These are phyloP conservation scores for Panellus pusillus DNA, from an alignment of 768 basidiomycete species.

Conservation along the genomic window DNA sequence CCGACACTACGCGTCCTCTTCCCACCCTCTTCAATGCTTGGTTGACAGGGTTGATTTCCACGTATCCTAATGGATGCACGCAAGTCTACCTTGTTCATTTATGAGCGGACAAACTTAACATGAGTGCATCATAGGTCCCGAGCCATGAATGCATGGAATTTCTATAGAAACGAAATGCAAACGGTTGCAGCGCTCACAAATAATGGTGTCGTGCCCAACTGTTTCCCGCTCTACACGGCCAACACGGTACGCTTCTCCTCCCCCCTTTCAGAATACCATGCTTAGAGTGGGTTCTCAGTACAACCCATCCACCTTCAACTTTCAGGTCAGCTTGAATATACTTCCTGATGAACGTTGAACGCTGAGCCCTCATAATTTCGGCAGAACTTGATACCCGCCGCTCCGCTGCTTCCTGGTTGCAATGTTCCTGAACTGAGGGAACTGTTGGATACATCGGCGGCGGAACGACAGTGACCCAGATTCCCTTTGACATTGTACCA, in stretches of 20 bases:
- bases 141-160: slow-evolving; percentile 1
- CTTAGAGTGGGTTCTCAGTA: not conserved
- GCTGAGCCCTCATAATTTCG: not conserved
- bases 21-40: slow-evolving; percentile 2
- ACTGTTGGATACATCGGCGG: slow-evolving; percentile 1
- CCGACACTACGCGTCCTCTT: not conserved
- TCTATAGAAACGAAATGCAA: not conserved
- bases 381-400: slow-evolving; percentile 3
- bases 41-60: not conserved
- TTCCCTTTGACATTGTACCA: not conserved
- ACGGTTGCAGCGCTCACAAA: not conserved
- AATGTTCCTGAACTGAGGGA: slow-evolving; percentile 5
- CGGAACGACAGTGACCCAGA: not conserved
- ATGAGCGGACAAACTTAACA: too few relatives aligned
- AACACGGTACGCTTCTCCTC: not conserved
- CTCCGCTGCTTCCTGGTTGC: not conserved
- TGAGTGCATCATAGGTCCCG: not conserved
- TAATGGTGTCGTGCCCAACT: not conserved
- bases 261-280: too few relatives aligned
- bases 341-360: too few relatives aligned
- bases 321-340: not conserved
- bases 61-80: slow-evolving; percentile 9
- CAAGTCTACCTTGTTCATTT: not conserved
- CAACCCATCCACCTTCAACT: slow-evolving; percentile 5
- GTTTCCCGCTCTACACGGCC: slow-evolving; percentile 1